Base-by-base conservation (phyloP, 202 grass and related monocot species). In the Cymbopogon flexuosus region DNA sequence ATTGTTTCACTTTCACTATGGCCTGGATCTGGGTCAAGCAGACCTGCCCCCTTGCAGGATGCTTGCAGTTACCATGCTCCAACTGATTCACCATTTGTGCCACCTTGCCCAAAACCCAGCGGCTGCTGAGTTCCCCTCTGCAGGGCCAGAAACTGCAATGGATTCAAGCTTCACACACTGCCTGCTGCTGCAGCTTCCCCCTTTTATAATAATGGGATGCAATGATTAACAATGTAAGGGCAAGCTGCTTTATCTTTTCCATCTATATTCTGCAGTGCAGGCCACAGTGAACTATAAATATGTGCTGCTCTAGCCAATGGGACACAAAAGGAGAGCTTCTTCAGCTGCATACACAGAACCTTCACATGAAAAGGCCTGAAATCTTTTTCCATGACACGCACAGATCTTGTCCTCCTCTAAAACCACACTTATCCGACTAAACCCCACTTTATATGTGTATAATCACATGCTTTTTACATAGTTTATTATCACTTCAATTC, bases 181-280 rank as follows among this genome's bases (percentile, higher is more conserved):
- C 63, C 47, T 43, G 54, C 72, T 77, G 62, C 79, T 52, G 39
- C 62, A 59, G 9, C 21, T 24, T 1, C 61, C 59, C 36, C 78
- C 36, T 39, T 56, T 80, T 66, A 35, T 56, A 73, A 67, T 52
- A 73, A 67, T 36, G 36, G 29, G 47, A 73, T 30, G 60, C 39
- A 87, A 83, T 83, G 85, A 79, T 87, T 87, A 73, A 87, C 82
- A 40, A 83, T 74, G 61, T 31, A 46, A 40, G 42, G 60, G 60
- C 15, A 66, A 83, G 71, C 15, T 72, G 70, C 24, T 73, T 35
- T 74, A 52, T 79, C 60, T 73, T 88, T 68, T 49, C 62, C 30
- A 31, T 31, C 30, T 31, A 31, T 30, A 72, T 76, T n/a, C n/a
- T n/a, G 47, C 36, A 85, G 70, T 72, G 57, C 42, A 70, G 77